phyloP scores from a whole-genome alignment of 2,329 filamentous ascomycete species.

The Aspergillus floridensis region DNA sequence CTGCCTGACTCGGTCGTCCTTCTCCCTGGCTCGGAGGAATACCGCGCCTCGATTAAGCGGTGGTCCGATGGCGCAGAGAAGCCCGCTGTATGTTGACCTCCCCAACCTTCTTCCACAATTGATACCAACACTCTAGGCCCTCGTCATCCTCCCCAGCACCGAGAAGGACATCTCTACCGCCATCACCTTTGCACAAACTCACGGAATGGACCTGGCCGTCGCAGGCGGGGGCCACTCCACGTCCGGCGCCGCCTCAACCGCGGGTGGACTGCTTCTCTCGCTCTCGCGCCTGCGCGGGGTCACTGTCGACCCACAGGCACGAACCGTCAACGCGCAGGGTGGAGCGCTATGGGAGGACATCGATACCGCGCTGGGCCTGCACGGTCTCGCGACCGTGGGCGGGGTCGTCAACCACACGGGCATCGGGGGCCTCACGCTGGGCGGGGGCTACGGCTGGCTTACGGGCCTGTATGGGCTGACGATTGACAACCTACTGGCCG shows the following conservation, averaged over 20 bases:
- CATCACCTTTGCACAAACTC: not conserved
- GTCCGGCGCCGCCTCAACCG: not conserved
- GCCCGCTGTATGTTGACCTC: not conserved
- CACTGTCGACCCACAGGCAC: not conserved
- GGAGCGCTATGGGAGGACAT: constrained; percentile 39
- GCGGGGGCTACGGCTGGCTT: constrained; percentile 58
- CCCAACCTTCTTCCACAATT: not conserved
- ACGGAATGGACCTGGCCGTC: not conserved
- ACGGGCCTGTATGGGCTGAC: constrained; percentile 53
- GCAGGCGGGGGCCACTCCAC: not conserved
- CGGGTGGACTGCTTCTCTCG: too few species aligned
- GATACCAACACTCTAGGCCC: not conserved
- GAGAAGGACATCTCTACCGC: not conserved
- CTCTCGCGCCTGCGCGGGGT: not conserved
- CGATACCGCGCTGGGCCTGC: constrained; percentile 49
- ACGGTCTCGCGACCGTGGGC: constrained; percentile 58
- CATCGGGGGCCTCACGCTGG: constrained; percentile 56
- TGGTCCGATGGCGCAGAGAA: not conserved
- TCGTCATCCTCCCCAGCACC: not conserved
- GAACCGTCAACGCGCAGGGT: constrained; percentile 1
- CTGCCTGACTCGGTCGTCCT: not conserved
- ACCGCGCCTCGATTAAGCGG: not conserved
- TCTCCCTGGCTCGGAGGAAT: not conserved
- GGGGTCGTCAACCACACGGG: constrained; percentile 62
- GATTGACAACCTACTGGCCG: constrained; percentile 47